Evolutionary conservation across 306 rosid genomes (phyloP).

Genomic region (Prunus mume): DNA sequence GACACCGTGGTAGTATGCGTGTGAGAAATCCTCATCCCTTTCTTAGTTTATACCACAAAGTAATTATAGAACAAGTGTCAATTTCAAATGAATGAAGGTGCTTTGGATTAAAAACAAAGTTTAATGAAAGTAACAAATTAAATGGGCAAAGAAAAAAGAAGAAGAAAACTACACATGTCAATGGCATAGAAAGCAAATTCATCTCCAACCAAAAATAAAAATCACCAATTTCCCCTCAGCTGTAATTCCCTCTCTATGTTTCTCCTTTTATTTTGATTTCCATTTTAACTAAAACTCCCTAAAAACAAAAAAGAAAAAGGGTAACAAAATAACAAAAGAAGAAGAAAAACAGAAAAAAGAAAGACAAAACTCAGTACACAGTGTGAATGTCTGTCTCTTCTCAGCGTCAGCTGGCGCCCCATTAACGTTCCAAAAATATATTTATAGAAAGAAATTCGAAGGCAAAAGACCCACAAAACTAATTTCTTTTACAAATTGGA

Average conservation of each 20-base stretch:
- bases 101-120: too few relatives aligned
- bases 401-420: neutral
- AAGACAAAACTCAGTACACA: neutral
- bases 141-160: too few relatives aligned
- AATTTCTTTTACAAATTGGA: conserved; percentile 2
- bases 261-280: neutral
- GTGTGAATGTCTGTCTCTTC: conserved; percentile 1
- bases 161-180: too few relatives aligned
- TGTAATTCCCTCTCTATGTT: neutral
- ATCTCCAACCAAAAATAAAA: neutral
- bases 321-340: neutral
- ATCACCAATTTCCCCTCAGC: neutral
- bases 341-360: neutral
- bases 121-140: neutral
- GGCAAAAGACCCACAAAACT: neutral
- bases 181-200: neutral
- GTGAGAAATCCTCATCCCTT: too few relatives aligned
- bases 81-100: too few relatives aligned
- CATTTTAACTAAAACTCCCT: neutral
- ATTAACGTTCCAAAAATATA: conserved; percentile 7
- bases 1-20: fast-evolving
- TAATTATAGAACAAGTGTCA: neutral
- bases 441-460: neutral
- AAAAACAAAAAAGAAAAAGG: neutral
- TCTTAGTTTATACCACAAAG: too few relatives aligned